Evolutionary conservation across 768 basidiomycete species (phyloP), one percentile per base, ranked within the genome.

Genomic region (Leucocoprinus leucothites): DNA sequence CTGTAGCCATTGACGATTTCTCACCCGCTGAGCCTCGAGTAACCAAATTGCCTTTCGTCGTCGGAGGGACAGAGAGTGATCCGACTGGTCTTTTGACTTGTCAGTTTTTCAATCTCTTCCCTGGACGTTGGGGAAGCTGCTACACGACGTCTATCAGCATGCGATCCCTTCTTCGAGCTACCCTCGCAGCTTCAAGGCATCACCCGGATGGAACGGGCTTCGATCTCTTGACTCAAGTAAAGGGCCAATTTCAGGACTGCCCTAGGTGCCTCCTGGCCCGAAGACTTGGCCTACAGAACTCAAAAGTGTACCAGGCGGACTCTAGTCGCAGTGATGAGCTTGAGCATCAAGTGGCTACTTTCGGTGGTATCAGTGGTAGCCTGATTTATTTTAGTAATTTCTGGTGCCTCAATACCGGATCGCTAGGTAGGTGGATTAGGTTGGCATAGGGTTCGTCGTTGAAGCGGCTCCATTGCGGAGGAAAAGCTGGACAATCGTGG

Each of bases 11-110:
- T 47, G 9, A 4, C 35, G 25, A 48, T 25, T 47, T 40, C 35
- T 45, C 19, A 22, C 35, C 53, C 18, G 45, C 40, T 55, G 16
- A 40, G 36, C 53, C 44, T 55, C 46, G 53, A 55, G 46, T 55
- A 55, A 48, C 22, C 18, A 36, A 24, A 11, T 43, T 52, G n/a
- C 21, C 31, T 43, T 18, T 31, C 16, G 34, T 42, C 53, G 35
- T 40, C 53, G 53, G 46, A 41, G 36, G 44, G n/a, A 48, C n/a
- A 22, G 26, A 14, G 25, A 2, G 36, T 55, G 46, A 55, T 55
- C 46, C 53, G 53, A 55, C 36, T 28, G 22, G 19, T 25, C 31
- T 31, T 31, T 14, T 24, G 18, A 35, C 22, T 24, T 35, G 11
- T 9, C 24, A 28, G 16, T 26, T n/a, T 51, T 28, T 16, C 31